Conservation (phyloP, 331 rosid genomes). For the Pyracantha coccinea region DNA sequence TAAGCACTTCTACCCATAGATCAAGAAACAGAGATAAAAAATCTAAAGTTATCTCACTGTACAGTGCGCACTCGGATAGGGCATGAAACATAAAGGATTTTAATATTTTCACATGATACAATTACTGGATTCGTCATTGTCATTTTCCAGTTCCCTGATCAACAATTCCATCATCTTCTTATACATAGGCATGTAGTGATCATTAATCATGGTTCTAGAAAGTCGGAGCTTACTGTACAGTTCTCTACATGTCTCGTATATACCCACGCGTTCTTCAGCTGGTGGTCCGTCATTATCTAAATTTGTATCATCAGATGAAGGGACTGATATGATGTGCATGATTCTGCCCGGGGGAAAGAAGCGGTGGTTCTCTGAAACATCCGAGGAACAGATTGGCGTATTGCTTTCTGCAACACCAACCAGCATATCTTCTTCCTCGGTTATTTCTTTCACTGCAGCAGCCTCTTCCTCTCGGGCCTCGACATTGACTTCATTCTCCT, state of each 20-base stretch:
- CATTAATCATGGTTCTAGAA: slow-evolving; percentile 91
- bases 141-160: slow-evolving; percentile 65
- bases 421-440: slow-evolving; percentile 62
- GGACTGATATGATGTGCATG: slow-evolving; percentile 69
- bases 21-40: not conserved
- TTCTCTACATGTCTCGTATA: slow-evolving; percentile 81
- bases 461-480: slow-evolving; percentile 63
- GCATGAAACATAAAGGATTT: not conserved
- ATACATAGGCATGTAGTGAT: slow-evolving; percentile 98
- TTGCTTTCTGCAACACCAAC: slow-evolving; percentile 60
- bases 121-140: slow-evolving; percentile 9
- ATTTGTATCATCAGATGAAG: slow-evolving; percentile 30
- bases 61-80: not conserved
- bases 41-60: not conserved
- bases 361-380: slow-evolving; percentile 54
- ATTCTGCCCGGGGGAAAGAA: slow-evolving; percentile 89
- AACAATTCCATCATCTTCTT: slow-evolving; percentile 90
- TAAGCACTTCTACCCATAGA: not conserved
- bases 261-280: slow-evolving; percentile 45
- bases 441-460: slow-evolving; percentile 61
- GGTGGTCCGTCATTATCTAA: slow-evolving; percentile 27
- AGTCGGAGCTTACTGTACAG: slow-evolving; percentile 91
- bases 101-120: slow-evolving; percentile 5
- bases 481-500: slow-evolving; percentile 28
- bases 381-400: slow-evolving; percentile 42